Evolutionary conservation across 352 stramenopile species (phyloP), one percentile per base, ranked within the genome.

Genomic region (Pythium biforme): DNA sequence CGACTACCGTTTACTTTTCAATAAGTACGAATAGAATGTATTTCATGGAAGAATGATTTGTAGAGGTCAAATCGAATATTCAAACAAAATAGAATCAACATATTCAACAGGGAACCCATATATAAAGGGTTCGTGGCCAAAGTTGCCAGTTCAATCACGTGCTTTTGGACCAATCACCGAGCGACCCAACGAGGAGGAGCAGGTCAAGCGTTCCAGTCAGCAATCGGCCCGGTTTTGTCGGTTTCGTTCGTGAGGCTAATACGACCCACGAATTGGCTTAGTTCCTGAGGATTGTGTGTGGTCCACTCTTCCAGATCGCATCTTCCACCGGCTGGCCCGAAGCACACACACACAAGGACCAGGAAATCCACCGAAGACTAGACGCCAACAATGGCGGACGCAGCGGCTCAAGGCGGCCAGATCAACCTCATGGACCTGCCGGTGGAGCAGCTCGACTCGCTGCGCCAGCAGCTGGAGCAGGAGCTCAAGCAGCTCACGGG

Each of bases 401-500:
- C 43, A 26, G n/a, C n/a, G n/a, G n/a, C n/a, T n/a, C 47, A 53
- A 23, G 58, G 46, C 41, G 45, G 54, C 49, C 64, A 76, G 63
- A 72, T 94, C 59, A 94, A 88, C 70, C 70, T 94, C 27, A 80
- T 91, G 72, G 77, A 91, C 51, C 86, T 98, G 76, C 90, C 84
- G 59, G 77, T 98, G 31, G 93, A 98, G 68, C 89, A 98, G 83
- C 82, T 98, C 17, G 95, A 91, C 69, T 75, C 89, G 70, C 74
- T 98, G 41, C 97, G 97, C 75, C 75, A 86, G 5, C 89, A 97
- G 72, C 68, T 92, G 53, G 86, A 95, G 73, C 79, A 88, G 51
- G 86, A 95, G 73, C 66, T 93, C 25, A 78, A 95, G 72, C 80
- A 92, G 66, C 69, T 93, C 3, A 88, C 75, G 52, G 64, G 66